Evolutionary conservation across 2,329 filamentous ascomycete genomes (phyloP).

Genomic region (Macrophomina phaseolina): DNA sequence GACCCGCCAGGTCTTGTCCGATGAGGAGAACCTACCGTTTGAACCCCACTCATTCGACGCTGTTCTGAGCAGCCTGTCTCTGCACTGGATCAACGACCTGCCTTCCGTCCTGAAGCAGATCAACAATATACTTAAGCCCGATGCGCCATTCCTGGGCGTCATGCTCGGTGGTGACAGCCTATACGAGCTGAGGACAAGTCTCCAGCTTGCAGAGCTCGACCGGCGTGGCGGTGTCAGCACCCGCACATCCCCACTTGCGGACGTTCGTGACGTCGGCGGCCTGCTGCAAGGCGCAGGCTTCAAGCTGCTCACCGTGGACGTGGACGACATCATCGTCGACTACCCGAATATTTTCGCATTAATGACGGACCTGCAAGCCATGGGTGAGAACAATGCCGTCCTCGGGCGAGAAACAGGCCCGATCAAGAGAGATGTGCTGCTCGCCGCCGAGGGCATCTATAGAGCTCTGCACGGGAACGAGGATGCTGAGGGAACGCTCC

Average conservation of each 20-base stretch:
- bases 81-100: conserved; percentile 98
- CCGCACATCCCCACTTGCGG: conserved; percentile 87
- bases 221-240: conserved; percentile 89
- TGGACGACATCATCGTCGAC: conserved; percentile 96
- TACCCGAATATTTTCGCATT: conserved; percentile 88
- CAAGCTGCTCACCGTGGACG: conserved; percentile 93
- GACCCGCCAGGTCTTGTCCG: conserved; percentile 73
- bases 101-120: conserved; percentile 84
- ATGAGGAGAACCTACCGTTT: conserved; percentile 78
- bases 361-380: conserved; percentile 92
- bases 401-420: conserved; percentile 79
- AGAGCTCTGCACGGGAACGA: conserved; percentile 80
- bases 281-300: conserved; percentile 87
- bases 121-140: conserved; percentile 85
- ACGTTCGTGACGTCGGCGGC: conserved; percentile 89
- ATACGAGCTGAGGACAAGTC: conserved; percentile 88
- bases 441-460: conserved; percentile 90
- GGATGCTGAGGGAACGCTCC: conserved; percentile 59
- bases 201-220: conserved; percentile 92
- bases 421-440: conserved; percentile 79
- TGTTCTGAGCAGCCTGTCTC: conserved; percentile 82
- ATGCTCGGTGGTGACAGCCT: conserved; percentile 97
- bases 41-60: conserved; percentile 81
- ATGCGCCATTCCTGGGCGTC: conserved; percentile 88
- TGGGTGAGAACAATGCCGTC: conserved; percentile 94